These are phyloP conservation scores for Chlamydomonas sp. DNA, from an alignment of 139 green algal genomes.

Conservation along the genomic window DNA sequence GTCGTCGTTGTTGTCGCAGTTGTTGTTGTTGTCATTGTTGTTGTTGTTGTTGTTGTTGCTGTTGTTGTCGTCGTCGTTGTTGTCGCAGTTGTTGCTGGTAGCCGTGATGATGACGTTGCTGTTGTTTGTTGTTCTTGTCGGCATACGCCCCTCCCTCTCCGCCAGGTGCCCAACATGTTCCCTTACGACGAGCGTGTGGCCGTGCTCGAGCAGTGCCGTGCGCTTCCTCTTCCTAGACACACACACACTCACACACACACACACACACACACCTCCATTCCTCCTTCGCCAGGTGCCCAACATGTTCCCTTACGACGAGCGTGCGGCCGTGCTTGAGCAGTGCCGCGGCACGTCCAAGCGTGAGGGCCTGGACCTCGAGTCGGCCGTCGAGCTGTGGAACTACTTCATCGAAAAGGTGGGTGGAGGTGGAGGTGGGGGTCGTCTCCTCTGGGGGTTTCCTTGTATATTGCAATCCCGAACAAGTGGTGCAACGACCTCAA, in stretches of 20 bases:
- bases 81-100: too few relatives aligned
- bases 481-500: too few relatives aligned
- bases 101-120: too few relatives aligned
- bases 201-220: constrained; percentile 41
- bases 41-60: neutral
- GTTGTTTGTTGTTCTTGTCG: neutral
- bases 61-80: too few relatives aligned
- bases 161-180: constrained; percentile 78
- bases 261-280: too few relatives aligned
- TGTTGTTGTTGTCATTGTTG: too few relatives aligned
- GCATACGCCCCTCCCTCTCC: constrained; percentile 34
- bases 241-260: too few relatives aligned
- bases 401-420: constrained; percentile 57
- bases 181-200: constrained; percentile 57
- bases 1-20: too few relatives aligned
- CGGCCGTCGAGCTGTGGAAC: constrained; percentile 35
- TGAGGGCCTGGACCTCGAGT: constrained; percentile 39
- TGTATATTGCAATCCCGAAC: too few relatives aligned
- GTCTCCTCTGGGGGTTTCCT: too few relatives aligned
- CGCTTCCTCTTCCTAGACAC: neutral
- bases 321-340: constrained; percentile 44
- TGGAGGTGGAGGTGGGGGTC: too few relatives aligned
- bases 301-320: constrained; percentile 72
- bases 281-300: constrained; percentile 62
- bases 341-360: constrained; percentile 30